Percentiles rank a stretch among this genome's conserved stretches.
Evolutionary conservation across 2,329 filamentous ascomycete genomes (phyloP).

Genomic region (Colletotrichum godetiae): DNA sequence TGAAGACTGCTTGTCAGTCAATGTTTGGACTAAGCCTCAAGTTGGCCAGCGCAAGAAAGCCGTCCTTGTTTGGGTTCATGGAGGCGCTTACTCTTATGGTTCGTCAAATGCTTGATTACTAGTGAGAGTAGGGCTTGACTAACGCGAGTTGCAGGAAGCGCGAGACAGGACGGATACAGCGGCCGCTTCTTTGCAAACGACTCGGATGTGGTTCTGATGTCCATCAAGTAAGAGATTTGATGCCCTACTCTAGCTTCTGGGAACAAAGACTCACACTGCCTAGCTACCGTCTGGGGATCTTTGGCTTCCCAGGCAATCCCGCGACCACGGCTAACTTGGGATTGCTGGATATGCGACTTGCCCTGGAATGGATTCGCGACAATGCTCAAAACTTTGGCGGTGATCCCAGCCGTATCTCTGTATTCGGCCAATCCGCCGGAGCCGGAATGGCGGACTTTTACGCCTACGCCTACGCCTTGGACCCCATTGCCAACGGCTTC

Average conservation of each 20-base stretch:
- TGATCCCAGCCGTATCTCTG: constrained; percentile 37
- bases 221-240: constrained; percentile 47
- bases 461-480: constrained; percentile 56
- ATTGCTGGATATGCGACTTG: constrained; percentile 34
- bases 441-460: constrained; percentile 54
- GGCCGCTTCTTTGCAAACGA: constrained; percentile 55
- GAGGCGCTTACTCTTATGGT: constrained; percentile 49
- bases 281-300: constrained; percentile 54
- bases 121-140: not conserved
- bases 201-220: constrained; percentile 57
- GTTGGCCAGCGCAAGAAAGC: constrained; percentile 46
- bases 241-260: not conserved
- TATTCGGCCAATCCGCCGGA: constrained; percentile 43
- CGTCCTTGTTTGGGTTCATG: constrained; percentile 58
- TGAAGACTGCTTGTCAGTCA: constrained; percentile 52
- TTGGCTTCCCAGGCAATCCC: constrained; percentile 50
- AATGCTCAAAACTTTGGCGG: constrained; percentile 37
- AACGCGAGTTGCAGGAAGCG: constrained; percentile 12
- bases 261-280: constrained; percentile 1
- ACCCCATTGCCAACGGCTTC: no score
- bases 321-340: constrained; percentile 29
- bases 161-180: constrained; percentile 35
- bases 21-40: constrained; percentile 51
- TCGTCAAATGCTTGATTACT: constrained; percentile 31
- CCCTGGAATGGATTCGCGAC: constrained; percentile 37